Conservation (phyloP, 2,329 filamentous ascomycete genomes). For the Scytalidium lignicola region DNA sequence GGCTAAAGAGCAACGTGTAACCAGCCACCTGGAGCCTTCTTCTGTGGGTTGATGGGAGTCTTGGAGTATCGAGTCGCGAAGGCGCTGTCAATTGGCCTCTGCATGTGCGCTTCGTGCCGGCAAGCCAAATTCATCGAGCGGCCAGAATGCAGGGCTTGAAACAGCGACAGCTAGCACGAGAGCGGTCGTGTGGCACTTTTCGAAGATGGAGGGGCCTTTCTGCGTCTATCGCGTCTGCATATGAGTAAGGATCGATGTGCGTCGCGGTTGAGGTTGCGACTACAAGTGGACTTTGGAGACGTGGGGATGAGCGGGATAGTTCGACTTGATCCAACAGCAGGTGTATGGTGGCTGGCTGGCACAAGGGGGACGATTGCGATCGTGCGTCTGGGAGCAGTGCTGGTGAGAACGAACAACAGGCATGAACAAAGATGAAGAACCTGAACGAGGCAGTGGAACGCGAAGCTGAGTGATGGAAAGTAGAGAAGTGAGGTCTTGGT, state of each 20-base stretch:
- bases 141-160: conserved; percentile 25
- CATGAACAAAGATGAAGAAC: background rate
- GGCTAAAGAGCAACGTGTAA: background rate
- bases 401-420: background rate
- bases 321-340: background rate
- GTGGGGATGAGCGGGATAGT: background rate
- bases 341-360: background rate
- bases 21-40: background rate
- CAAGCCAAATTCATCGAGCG: conserved; percentile 23
- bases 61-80: conserved; percentile 24
- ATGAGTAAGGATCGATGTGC: background rate
- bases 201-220: background rate
- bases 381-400: background rate
- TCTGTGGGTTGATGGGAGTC: conserved; percentile 4
- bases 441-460: background rate
- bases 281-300: background rate
- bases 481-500: background rate
- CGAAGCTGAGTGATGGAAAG: background rate
- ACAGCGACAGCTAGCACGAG: conserved; percentile 13
- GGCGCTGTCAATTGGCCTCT: conserved; percentile 19
- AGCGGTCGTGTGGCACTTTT: background rate
- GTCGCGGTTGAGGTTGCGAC: background rate
- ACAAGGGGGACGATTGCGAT: background rate
- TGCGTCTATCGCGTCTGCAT: background rate
- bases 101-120: conserved; percentile 25